phyloP scores from a whole-genome alignment of 2,329 filamentous ascomycete species.

The Xylaria sp. region DNA sequence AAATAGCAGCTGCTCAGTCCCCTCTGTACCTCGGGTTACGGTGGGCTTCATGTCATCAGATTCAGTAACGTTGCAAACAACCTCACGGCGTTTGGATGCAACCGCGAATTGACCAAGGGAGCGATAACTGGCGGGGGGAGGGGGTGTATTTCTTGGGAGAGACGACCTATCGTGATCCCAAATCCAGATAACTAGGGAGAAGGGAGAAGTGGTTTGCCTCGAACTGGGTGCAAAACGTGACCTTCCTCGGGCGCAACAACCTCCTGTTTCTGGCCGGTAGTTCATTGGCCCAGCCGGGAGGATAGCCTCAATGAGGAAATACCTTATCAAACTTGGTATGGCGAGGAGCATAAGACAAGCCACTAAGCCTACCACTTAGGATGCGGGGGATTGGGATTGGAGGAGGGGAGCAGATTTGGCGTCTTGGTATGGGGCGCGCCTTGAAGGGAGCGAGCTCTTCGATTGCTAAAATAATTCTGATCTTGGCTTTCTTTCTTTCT shows the following conservation, averaged over 20 bases:
- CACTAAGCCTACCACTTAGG: constrained; percentile 34
- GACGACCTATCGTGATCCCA: background rate
- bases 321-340: constrained; percentile 43
- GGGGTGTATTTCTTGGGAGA: background rate
- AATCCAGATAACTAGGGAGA: constrained; percentile 7
- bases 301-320: constrained; percentile 45
- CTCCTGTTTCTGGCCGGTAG: constrained; percentile 33
- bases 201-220: background rate
- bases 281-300: constrained; percentile 39
- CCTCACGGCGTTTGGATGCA: constrained; percentile 31
- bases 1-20: background rate
- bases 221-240: constrained; percentile 30
- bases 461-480: constrained; percentile 15
- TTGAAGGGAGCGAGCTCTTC: background rate
- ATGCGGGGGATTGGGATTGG: constrained; percentile 33
- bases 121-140: background rate
- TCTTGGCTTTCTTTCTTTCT: constrained; percentile 12
- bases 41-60: constrained; percentile 22
- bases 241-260: constrained; percentile 35
- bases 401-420: constrained; percentile 2
- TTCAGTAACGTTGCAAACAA: constrained; percentile 39
- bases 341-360: constrained; percentile 28
- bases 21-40: background rate
- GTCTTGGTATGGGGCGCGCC: constrained; percentile 2
- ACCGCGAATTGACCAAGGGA: constrained; percentile 22